Evolutionary conservation across 371 early-diverging fungal genomes (phyloP).

Genomic region (Capillidium heterosporum): DNA sequence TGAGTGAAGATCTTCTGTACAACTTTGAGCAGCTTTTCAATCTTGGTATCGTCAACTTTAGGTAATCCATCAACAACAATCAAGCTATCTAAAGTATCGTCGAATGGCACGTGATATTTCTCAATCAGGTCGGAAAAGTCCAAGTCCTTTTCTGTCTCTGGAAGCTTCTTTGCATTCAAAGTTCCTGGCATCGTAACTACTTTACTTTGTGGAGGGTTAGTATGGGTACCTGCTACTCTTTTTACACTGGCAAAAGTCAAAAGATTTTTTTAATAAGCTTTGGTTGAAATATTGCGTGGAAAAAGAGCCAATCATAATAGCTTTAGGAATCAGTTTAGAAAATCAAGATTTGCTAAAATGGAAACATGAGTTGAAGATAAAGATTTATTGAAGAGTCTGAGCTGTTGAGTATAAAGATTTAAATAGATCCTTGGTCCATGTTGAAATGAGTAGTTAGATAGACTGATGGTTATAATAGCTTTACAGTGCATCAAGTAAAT

Average conservation of each 20-base stretch:
- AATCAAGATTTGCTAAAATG: no score
- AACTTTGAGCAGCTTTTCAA: slow-evolving; percentile 59
- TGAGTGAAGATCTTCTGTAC: slow-evolving; percentile 65
- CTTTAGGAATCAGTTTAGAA: no score
- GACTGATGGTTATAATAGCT: no score
- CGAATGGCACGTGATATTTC: slow-evolving; percentile 39
- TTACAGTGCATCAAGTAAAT: no score
- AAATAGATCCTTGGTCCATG: no score
- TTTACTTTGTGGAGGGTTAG: background rate
- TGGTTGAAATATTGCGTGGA: no score
- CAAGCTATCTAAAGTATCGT: slow-evolving; percentile 63
- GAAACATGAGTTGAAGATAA: no score
- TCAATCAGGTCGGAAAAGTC: slow-evolving; percentile 86
- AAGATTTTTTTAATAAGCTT: background rate
- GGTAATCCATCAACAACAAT: slow-evolving; percentile 88
- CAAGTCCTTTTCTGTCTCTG: slow-evolving; percentile 36
- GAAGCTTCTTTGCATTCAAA: background rate
- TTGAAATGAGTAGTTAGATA: no score
- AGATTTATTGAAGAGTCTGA: no score
- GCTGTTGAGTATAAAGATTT: no score
- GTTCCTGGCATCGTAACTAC: background rate
- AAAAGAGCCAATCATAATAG: no score
- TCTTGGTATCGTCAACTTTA: slow-evolving; percentile 69
- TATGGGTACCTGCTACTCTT: background rate
- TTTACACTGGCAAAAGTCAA: background rate